Conservation (phyloP, 23 red algal genomes). For the Chondrus crispus region DNA sequence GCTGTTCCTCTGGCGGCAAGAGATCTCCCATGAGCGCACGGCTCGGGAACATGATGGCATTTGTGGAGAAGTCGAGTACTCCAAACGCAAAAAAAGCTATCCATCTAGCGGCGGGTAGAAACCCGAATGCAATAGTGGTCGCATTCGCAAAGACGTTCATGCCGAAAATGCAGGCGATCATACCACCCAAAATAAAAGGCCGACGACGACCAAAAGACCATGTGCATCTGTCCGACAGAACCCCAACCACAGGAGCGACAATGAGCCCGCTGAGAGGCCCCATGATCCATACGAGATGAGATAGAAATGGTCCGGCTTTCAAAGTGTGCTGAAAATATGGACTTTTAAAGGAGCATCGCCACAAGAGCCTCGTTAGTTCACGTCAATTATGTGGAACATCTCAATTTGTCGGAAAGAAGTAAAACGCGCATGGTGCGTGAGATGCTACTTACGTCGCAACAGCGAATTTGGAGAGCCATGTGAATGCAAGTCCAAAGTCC, state of each 20-base stretch:
- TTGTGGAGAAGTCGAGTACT: conserved; percentile 54
- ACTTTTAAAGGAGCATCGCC: neutral
- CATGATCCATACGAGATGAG: conserved; percentile 75
- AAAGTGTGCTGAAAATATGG: conserved; percentile 61
- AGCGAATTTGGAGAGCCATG: conserved; percentile 70
- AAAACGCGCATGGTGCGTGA: neutral
- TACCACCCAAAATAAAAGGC: conserved; percentile 71
- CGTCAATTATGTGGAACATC: too few relatives aligned
- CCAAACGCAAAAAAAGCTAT: conserved; percentile 56
- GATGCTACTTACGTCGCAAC: conserved; percentile 51
- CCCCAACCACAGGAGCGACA: conserved; percentile 72
- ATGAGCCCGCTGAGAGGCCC: conserved; percentile 76
- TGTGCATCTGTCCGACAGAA: conserved; percentile 70
- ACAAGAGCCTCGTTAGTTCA: neutral
- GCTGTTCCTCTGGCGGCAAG: conserved; percentile 53
- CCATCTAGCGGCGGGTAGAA: conserved; percentile 30
- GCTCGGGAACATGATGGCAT: conserved; percentile 74
- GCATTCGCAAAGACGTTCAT: conserved; percentile 62
- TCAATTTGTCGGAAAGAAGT: neutral
- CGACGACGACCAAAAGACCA: conserved; percentile 72
- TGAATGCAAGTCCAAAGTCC: conserved; percentile 71
- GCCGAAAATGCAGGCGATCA: conserved; percentile 46
- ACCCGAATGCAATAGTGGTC: neutral
- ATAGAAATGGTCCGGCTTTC: conserved; percentile 54
- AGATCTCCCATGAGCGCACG: conserved; percentile 71